Evolutionary conservation across 129 eudicot species (phyloP), one percentile per base, ranked within the genome.

Genomic region (Flaveria robusta): DNA sequence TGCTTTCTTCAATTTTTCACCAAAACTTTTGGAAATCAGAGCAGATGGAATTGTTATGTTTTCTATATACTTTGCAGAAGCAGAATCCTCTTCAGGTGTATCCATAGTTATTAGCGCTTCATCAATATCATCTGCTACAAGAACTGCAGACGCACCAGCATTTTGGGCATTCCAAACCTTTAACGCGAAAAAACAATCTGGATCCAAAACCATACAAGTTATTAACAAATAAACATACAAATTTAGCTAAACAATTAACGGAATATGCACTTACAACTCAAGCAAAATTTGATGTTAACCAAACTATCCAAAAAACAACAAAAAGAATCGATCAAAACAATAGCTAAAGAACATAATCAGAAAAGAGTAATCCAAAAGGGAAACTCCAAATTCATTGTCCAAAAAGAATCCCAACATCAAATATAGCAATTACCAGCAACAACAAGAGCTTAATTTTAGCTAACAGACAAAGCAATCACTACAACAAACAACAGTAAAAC

Each of bases 161-260:
- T 94, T 87, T 82, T 91, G 98, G 62, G 96, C 96, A 73, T 94
- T 94, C 98, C 98, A 94, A 19, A 89, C 97, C 86, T 94, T 94
- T 75, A 94, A 74, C 29, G 98, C 97, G 47, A 94, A 94, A 77
- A 88, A 91, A 78, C 98, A 94, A 79, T 94, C 98, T 94, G 97
- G 63, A 75, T 26, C 54, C 54, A 65, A 47, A 49, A 74, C 7
- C 58, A 9, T 20, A 49, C 11, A 60, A 12, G 10, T 66, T 10
- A 19, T 68, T 34, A 51, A 20, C 65, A 39, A 23, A 24, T 37
- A 19, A 71, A 64, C 16, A 5, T 13, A 31, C 65, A 47, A 39
- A 47, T 26, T 26, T 46, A 70, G 58, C 42, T 7, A 42, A 49
- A 55, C 42, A 42, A 19, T 2, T 50, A 63, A 37, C 51, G 27